Base-by-base conservation (phyloP, 495 filamentous ascomycete genomes). In the Podospora pseudoanserina region DNA sequence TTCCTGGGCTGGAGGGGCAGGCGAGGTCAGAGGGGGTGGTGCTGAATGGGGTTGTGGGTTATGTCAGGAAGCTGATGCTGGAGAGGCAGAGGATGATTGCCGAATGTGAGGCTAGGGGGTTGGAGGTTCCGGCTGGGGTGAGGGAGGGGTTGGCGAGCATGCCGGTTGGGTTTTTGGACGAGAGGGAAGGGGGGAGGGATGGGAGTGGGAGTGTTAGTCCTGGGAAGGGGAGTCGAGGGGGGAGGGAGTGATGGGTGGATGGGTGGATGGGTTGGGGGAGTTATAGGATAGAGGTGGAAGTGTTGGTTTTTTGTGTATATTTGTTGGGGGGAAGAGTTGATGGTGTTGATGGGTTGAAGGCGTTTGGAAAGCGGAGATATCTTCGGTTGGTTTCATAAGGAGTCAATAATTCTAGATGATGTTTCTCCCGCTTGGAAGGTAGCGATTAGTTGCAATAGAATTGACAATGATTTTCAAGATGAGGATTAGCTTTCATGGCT, bases 11-110 rank as follows among this genome's bases (percentile, higher is more conserved):
- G 18, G 87, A 91, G 74, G 93, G 93, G 6, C 90, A 93, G 74
- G 92, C 90, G 0, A 86, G 93, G 44, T 95, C 92, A 70, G 94
- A 97, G 80, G 90, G 90, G 56, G 82, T 92, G 26, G 92, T 97
- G 18, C 81, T 97, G 19, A 86, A 87, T 65, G 88, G 87, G 72
- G 93, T 92, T 0, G 86, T 93, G 3, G 86, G 89, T 23, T 91
- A 88, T 74, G 89, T 96, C 75, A 79, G 83, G 6, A 79, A 88
- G 65, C 82, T 91, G 75, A 75, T 96, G 19, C 81, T 81, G 62
- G 84, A 88, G 73, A 83, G 91, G 55, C 82, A 75, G 66, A 79
- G 81, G 60, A 79, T 95, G 39, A 84, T 92, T 49, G 53, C 69
- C 59, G 44, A 69, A 3, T 61, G 74, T 16, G 75, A 79, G 32